A percentile compares a stretch with the other conserved stretches of the same genome.
These are phyloP conservation scores for Saraca asoca DNA, from an alignment of 331 rosid genomes.

Conservation along the genomic window DNA sequence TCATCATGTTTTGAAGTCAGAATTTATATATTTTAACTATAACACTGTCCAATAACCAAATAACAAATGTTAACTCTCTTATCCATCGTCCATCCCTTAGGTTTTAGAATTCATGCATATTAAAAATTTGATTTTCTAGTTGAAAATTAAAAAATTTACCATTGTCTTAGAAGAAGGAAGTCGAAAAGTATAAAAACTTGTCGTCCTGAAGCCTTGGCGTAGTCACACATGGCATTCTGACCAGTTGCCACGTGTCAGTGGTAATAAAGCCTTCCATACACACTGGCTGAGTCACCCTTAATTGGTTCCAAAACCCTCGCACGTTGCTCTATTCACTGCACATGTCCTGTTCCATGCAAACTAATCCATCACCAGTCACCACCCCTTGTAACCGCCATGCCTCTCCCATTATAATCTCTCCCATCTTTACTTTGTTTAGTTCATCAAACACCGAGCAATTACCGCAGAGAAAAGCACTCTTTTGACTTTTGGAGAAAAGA, in stretches of 20 bases:
- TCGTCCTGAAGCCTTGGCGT: too few relatives aligned
- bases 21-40: too few relatives aligned
- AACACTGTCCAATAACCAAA: too few relatives aligned
- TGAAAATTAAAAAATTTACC: too few relatives aligned
- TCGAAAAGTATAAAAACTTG: too few relatives aligned
- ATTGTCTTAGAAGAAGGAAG: too few relatives aligned
- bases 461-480: not conserved
- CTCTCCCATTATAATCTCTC: constrained; percentile 20
- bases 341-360: constrained; percentile 53
- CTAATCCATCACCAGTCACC: constrained; percentile 35
- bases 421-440: not conserved
- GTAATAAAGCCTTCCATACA: not conserved
- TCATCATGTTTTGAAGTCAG: too few relatives aligned
- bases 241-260: constrained; percentile 33
- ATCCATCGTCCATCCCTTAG: too few relatives aligned
- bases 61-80: too few relatives aligned
- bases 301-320: constrained; percentile 14
- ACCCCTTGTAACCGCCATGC: constrained; percentile 44
- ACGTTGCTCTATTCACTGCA: constrained; percentile 43
- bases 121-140: too few relatives aligned
- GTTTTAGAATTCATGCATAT: too few relatives aligned
- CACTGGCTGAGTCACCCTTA: constrained; percentile 27
- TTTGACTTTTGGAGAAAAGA: not conserved
- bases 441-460: not conserved
- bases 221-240: not conserved